Base-by-base conservation (phyloP, 202 grass and related monocot species). In the Bolboschoenoplectus hybrid region DNA sequence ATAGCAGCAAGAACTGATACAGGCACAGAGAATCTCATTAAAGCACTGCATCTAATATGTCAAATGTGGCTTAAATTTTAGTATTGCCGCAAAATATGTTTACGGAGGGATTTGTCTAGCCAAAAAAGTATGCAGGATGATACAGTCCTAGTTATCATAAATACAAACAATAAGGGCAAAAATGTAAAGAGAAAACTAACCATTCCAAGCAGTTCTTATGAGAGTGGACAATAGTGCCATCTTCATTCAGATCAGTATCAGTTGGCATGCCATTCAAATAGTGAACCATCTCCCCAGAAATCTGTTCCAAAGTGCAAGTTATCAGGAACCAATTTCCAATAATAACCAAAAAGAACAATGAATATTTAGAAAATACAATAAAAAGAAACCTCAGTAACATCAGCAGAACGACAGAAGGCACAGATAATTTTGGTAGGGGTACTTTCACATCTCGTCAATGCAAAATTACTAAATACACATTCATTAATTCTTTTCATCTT, bases 191-290 rank as follows among this genome's bases (percentile, higher is more conserved):
- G 47, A 5, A 38, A 52, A 84, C 63, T 89, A 47, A 98, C 95
- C 95, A 98, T 86, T 98, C 93, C 38, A 88, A 85, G 87, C 95
- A 98, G 82, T 95, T 91, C 90, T 95, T 98, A 85, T 98, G 95
- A 84, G 87, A 85, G 63, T 95, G 88, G 81, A 93, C 74, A 13
- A 95, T 74, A 89, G 74, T 86, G 63, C 52, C 19, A 11, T 90
- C 91, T 74, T 64, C 88, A 87, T 74, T 86, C 77, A 89, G 88
- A 85, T 91, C 84, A 68, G 66, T 63, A 86, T 86, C 49, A 47
- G 90, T 88, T 81, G 92, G 78, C 85, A 89, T 87, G 44, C 95
- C 93, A 2, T 92, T 84, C 67, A 87, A 82, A 85, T 95, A 95
- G 75, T 98, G 89, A 84, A 92, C 87, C 90, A 98, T 98, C 81